Percentiles rank a stretch among this genome's conserved stretches.
Evolutionary conservation across 1,284 basidiomycete species (phyloP).

Genomic region (Thecaphora thlaspeos): DNA sequence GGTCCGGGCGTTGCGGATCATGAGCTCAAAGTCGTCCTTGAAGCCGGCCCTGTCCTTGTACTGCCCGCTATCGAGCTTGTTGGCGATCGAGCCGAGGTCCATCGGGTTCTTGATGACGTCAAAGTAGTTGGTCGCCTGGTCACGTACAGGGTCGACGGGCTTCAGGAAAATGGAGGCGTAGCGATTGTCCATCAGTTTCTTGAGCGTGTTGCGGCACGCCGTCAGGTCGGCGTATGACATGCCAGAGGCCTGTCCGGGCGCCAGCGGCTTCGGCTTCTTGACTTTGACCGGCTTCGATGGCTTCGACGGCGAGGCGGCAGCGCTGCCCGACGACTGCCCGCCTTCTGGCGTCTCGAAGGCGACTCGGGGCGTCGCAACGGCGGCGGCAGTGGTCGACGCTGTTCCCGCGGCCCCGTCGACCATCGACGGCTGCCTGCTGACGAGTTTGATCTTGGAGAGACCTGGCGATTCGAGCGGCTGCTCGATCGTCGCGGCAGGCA

Average conservation of each 20-base stretch:
- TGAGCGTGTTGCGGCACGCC: slow-evolving; percentile 75
- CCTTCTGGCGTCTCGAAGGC: slow-evolving; percentile 36
- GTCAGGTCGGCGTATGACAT: slow-evolving; percentile 78
- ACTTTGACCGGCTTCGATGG: slow-evolving; percentile 42
- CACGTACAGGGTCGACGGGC: slow-evolving; percentile 69
- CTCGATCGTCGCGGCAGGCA: slow-evolving; percentile 4
- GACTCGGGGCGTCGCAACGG: slow-evolving; percentile 15
- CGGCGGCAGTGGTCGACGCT: neutral
- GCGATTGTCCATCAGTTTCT: slow-evolving; percentile 70
- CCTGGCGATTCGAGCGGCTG: slow-evolving; percentile 19
- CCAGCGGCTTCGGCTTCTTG: slow-evolving; percentile 55
- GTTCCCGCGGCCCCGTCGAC: slow-evolving; percentile 8
- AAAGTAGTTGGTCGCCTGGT: slow-evolving; percentile 66
- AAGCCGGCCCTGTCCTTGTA: slow-evolving; percentile 83
- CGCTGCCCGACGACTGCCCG: too few relatives aligned
- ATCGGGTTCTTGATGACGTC: slow-evolving; percentile 88
- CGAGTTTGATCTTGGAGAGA: slow-evolving; percentile 38
- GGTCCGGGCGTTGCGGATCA: slow-evolving; percentile 81
- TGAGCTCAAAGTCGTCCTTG: slow-evolving; percentile 80
- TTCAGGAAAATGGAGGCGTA: slow-evolving; percentile 73
- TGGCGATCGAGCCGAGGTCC: slow-evolving; percentile 85
- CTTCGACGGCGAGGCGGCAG: slow-evolving; percentile 57
- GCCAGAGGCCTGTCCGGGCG: slow-evolving; percentile 68
- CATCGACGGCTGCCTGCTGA: slow-evolving; percentile 9
- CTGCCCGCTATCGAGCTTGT: slow-evolving; percentile 77